Conservation (phyloP, 139 green algal species). For the Tetradesmus obliquus region DNA sequence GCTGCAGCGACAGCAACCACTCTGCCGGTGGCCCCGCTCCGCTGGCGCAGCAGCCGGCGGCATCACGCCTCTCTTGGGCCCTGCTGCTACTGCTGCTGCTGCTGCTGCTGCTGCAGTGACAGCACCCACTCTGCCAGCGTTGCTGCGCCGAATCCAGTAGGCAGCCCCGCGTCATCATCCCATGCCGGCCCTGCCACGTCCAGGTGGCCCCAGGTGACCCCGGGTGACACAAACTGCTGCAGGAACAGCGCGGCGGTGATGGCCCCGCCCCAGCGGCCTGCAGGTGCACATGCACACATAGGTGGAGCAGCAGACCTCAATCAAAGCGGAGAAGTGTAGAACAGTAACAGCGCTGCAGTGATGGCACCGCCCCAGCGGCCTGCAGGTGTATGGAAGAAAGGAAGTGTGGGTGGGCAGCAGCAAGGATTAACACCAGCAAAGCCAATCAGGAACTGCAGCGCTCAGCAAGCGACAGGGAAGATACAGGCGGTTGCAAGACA, state of each 20-base stretch:
- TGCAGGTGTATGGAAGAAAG: not conserved
- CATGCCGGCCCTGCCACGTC: slow-evolving; percentile 90
- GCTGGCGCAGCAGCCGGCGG: no score
- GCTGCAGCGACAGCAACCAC: no score
- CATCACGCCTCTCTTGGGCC: no score
- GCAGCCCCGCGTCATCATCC: slow-evolving; percentile 82
- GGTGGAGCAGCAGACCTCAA: not conserved
- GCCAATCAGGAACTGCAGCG: no score
- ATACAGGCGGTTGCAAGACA: no score
- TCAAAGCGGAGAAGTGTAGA: not conserved
- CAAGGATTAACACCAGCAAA: no score
- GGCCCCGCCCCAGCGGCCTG: slow-evolving; percentile 74
- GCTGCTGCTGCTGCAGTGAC: slow-evolving; percentile 1
- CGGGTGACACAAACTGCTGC: slow-evolving; percentile 81
- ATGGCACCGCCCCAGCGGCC: not conserved
- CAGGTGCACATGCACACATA: not conserved
- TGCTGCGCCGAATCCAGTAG: slow-evolving; percentile 91
- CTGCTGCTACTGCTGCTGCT: not conserved
- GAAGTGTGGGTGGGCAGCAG: no score
- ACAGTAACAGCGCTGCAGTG: not conserved
- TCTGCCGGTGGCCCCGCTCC: no score
- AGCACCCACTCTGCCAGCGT: slow-evolving; percentile 86
- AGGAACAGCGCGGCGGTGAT: slow-evolving; percentile 98
- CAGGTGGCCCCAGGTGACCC: slow-evolving; percentile 91
- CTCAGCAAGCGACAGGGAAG: no score